Evolutionary conservation across 768 basidiomycete species (phyloP).

Genomic region (Suillus decipiens): DNA sequence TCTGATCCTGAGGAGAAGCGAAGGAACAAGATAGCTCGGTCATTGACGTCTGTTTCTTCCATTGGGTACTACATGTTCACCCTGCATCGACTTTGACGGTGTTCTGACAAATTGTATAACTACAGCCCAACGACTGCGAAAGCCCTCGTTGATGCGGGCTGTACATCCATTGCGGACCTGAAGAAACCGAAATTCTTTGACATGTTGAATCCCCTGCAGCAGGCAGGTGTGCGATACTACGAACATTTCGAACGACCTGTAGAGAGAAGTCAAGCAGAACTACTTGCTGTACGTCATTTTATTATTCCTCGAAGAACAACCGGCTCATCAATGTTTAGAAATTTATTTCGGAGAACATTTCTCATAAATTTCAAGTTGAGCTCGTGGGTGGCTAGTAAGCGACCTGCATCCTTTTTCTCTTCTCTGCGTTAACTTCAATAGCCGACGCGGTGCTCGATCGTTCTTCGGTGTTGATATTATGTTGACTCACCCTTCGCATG

Average conservation of each 20-base stretch:
- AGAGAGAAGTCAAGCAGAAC: slow-evolving; percentile 43
- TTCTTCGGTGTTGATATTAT: slow-evolving; percentile 44
- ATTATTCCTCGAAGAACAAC: background rate
- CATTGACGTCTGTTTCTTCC: slow-evolving; percentile 42
- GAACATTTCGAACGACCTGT: slow-evolving; percentile 39
- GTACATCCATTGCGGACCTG: slow-evolving; percentile 44
- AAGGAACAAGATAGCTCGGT: slow-evolving; percentile 30
- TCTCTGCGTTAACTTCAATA: background rate
- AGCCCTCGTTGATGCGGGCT: slow-evolving; percentile 53
- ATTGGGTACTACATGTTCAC: slow-evolving; percentile 43
- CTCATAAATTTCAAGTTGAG: slow-evolving; percentile 48
- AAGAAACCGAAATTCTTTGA: slow-evolving; percentile 36
- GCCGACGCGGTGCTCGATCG: slow-evolving; percentile 42
- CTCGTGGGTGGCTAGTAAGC: slow-evolving; percentile 63
- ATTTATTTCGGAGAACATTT: slow-evolving; percentile 49
- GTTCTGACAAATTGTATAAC: slow-evolving; percentile 3
- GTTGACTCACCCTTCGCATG: slow-evolving; percentile 46
- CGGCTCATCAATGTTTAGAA: slow-evolving; percentile 34
- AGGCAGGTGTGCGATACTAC: slow-evolving; percentile 41
- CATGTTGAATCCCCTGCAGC: slow-evolving; percentile 41
- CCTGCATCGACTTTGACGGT: background rate
- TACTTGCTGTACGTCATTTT: slow-evolving; percentile 42
- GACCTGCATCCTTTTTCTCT: background rate
- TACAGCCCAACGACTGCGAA: slow-evolving; percentile 34
- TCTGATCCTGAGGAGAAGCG: slow-evolving; percentile 25